Base-by-base conservation (phyloP, 1,139 yeast genomes). In the Tardiomyces depauwii region DNA sequence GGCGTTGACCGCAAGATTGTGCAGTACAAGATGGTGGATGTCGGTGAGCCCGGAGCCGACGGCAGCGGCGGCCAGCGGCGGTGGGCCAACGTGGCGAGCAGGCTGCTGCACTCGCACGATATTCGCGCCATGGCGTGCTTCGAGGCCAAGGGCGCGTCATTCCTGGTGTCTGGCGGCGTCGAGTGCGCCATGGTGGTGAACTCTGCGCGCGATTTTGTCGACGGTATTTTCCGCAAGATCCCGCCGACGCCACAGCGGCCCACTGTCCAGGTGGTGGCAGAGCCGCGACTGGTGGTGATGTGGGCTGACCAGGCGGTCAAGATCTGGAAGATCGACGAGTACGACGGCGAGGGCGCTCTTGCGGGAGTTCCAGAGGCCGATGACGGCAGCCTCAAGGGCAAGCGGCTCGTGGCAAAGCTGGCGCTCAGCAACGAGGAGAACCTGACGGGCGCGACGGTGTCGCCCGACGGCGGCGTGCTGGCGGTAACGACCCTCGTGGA, bases 1-100 rank as follows among this genome's bases (percentile, higher is more conserved):
- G 97, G 98, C 58, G 91, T 93, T 41, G 98, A 93, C 62, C 76
- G 97, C 58, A 88, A 88, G 60, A 87, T 91, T 45, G 86, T 79
- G 58, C 81, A 77, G 55, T 82, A 81, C 64, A 55, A 62, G 41
- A 51, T 65, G 43, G 62, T 69, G 5, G 53, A 52, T 25, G 25
- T 21, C 7, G 25, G 25, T 21, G 25, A 4, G 7, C 4, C 7
- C 7, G 41, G 25, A 5, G 25, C 7, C 7, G 25, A 4, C 25
- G 7, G 7, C 25, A 7, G 7, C 25, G 7, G 25, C 28, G 5
- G 10, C 25, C 18, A 42, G 36, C 63, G 67, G 36, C 63, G 72
- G 39, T 91, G 98, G 98, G 76, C 84, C n/a, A 82, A 79, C 56
- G 74, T 80, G 54, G 76, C 80, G 47, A 86, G 81, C 62, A 73